These are phyloP conservation scores for Fusarium bactridioides DNA, from an alignment of 2,329 filamentous ascomycete species.

Conservation along the genomic window DNA sequence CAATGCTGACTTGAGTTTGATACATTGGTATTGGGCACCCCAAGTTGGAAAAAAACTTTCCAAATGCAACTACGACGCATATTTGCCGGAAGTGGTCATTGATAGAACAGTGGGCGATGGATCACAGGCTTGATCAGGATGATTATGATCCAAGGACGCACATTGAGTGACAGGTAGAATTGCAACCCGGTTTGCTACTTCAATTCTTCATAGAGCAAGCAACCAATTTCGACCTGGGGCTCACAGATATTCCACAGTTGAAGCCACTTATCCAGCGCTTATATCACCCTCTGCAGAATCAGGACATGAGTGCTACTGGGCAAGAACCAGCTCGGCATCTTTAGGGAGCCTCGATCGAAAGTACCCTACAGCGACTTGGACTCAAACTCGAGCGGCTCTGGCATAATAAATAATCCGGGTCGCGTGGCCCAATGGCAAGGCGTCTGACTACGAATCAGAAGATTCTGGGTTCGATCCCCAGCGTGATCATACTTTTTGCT, in stretches of 20 bases:
- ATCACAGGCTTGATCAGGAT: not conserved
- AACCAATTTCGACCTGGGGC: not conserved
- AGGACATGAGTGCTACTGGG: not conserved
- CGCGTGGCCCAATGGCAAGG: constrained; percentile 32
- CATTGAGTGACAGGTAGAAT: not conserved
- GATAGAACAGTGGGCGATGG: not conserved
- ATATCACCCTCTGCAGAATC: not conserved
- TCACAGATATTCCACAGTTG: not conserved
- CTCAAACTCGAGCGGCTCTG: not conserved
- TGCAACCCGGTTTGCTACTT: not conserved
- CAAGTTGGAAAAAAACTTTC: not conserved
- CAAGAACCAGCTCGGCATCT: not conserved
- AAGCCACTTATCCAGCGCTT: not conserved
- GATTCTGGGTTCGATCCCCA: constrained; percentile 34
- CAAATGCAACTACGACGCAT: not conserved
- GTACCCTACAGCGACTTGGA: not conserved
- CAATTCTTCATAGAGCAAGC: not conserved
- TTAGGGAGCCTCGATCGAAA: accelerated
- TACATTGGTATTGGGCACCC: not conserved
- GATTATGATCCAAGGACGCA: not conserved
- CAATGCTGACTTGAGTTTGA: not conserved
- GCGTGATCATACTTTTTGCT: constrained; percentile 11
- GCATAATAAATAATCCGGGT: constrained; percentile 1
- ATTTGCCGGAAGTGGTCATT: not conserved
- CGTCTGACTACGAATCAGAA: constrained; percentile 35